Evolutionary conservation across 192 early-diverging fungal genomes (phyloP), one percentile per base, ranked within the genome.

Genomic region (Pilaira anomala): DNA sequence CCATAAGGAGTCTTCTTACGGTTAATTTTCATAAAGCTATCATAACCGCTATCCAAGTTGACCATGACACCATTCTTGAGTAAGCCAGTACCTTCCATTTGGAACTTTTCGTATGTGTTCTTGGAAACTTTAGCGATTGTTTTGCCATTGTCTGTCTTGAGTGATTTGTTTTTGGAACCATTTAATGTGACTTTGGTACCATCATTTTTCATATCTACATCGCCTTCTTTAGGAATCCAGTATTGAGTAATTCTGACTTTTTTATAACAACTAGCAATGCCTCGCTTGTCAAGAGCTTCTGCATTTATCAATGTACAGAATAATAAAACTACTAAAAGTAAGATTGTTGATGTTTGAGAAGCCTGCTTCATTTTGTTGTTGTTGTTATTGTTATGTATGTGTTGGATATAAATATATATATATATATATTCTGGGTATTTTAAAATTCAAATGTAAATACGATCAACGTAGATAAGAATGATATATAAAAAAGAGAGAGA

Each of bases 81-180:
- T 40, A 75, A 45, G 7, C 73, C 67, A 60, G 73, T 75, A 14
- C 73, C 68, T 62, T 75, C 68, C 73, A 75, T 75, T 67, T 71
- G 62, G 44, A 68, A 75, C 63, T 75, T 70, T 64, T 61, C 63
- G 14, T 63, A 75, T 3, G 68, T 75, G 21, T 28, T 67, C 30
- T 65, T 57, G 14, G 63, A 65, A n/a, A 75, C 73, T 8, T 65
- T 67, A 14, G 68, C 68, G 59, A 70, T 70, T 5, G 48, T 29
- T 19, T 58, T 24, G 14, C 73, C 73, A 13, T 40, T 62, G 3
- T 24, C 8, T 8, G 67, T 63, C 22, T 70, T 70, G 12, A 75
- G 29, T 12, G 48, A 22, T 14, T 45, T 16, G 8, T 7, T 53
- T n/a, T 60, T 62, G 19, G 63, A 21, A 19, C 73, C 73, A 19